Evolutionary conservation across 225 moss, liverwort and hornwort genomes (phyloP), one percentile per base, ranked within the genome.

Genomic region (Asterella californica): DNA sequence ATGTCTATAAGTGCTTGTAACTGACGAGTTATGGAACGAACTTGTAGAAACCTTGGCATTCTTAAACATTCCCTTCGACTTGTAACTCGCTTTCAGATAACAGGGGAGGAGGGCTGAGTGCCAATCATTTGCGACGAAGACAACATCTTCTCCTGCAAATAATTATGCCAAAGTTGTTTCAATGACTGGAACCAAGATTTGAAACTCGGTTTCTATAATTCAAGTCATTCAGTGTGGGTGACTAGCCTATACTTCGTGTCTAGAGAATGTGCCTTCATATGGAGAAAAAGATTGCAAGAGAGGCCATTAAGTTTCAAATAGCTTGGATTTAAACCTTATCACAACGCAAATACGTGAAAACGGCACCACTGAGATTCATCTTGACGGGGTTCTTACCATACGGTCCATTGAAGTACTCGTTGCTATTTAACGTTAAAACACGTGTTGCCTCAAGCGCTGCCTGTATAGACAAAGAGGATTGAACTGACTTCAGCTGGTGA

Each of bases 101-200:
- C 96, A 90, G 24, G 96, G 87, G 48, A 96, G 11, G 67, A 94
- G 96, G 62, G 96, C 87, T 29, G 92, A 85, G 82, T 96, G 96
- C 96, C 96, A 96, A 83, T 96, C 94, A 78, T 94, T 96, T 15
- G 90, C 91, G 77, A 96, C 90, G 79, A 96, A 96, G 62, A 96
- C 82, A 17, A 96, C 92, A 83, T 96, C 88, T 74, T 92, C 92
- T 79, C 96, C 95, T 96, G 90, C 38, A 77, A 2, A 76, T 47
- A 45, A 65, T 70, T 34, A 65, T 65, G 11, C 64, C 64, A 4
- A 67, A 15, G 36, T 6, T 15, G 17, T 18, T 63, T 30, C 63
- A 63, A 0, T 7, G 18, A 5, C 18, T 4, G 34, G 15, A 17
- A 15, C 33, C 19, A 67, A 67, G 19, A 37, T 42, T 7, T 42